Evolutionary conservation across 441 rosid species (phyloP), one percentile per base, ranked within the genome.

Genomic region (Euphorbia celastroides): DNA sequence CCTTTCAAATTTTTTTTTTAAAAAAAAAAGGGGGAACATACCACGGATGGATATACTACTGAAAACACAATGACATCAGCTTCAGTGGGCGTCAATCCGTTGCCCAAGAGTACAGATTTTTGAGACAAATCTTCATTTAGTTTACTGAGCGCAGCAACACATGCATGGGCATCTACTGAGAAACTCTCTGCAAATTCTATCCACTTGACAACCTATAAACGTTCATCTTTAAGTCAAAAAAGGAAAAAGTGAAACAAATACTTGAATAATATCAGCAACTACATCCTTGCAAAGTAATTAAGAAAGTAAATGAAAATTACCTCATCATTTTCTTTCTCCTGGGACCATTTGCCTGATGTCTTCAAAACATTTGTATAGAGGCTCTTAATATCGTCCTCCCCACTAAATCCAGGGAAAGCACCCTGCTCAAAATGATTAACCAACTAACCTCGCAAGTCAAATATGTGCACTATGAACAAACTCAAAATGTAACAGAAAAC

Each of bases 61-160:
- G 96, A 73, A 75, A 87, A 91, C 55, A 91, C 89, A 71, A 81
- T 71, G 70, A 86, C 68, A 75, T 93, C 99, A 70, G 88, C 86
- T 72, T 77, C 96, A 8, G 97, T 89, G 26, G 86, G 88, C 14
- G 82, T 82, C 56, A 81, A 64, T 69, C 99, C 97, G 73, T 85
- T 79, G 50, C 89, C 97, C 57, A 82, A 71, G 48, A 93, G 75
- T 55, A 93, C 92, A 3, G 97, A 85, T 65, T 79, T 84, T 26
- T 68, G n/a, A 65, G 71, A 80, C 83, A 93, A 81, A 41, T 84
- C 90, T 27, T 75, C 83, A 71, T 91, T 88, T 48, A 93, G 68
- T 68, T 74, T 68, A 62, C 56, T 73, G 69, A 91, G 84, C 76
- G 73, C 82, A 58, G 72, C 79, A 66, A 72, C 64, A 64, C 76